These are phyloP conservation scores for Forsythia suspensa DNA, from an alignment of 257 asterid species.

Conservation along the genomic window DNA sequence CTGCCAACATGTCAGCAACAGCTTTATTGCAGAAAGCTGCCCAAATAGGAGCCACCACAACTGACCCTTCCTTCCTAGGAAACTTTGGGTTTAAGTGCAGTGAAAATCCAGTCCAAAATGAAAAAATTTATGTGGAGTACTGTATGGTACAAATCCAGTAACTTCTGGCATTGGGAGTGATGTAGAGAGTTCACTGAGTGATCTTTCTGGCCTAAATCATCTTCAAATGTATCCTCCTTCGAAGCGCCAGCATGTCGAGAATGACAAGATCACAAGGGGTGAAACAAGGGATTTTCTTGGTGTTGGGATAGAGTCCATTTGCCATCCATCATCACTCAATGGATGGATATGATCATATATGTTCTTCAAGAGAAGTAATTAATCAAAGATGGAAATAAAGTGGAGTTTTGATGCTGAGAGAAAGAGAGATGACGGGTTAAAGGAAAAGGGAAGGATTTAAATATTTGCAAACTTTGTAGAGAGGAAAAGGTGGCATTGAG, in stretches of 20 bases:
- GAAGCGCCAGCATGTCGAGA: conserved; percentile 48
- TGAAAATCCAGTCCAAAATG: conserved; percentile 28
- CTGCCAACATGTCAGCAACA: conserved; percentile 72
- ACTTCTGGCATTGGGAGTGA: conserved; percentile 37
- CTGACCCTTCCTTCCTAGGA: conserved; percentile 47
- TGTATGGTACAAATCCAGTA: conserved; percentile 13
- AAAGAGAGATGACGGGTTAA: neutral
- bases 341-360: conserved; percentile 69
- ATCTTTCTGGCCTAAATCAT: conserved; percentile 36
- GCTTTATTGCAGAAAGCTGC: conserved; percentile 88
- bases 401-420: too few relatives aligned
- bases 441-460: conserved; percentile 14
- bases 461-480: neutral
- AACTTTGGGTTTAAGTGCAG: conserved; percentile 43
- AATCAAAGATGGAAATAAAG: too few relatives aligned
- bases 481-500: conserved; percentile 48
- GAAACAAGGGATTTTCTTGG: conserved; percentile 97
- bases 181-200: conserved; percentile 3
- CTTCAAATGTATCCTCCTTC: conserved; percentile 54
- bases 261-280: conserved; percentile 39
- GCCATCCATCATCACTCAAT: conserved; percentile 77
- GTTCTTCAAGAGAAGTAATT: neutral
- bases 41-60: conserved; percentile 61
- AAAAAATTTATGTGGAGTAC: neutral
- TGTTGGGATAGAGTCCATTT: conserved; percentile 75